Evolutionary conservation across 306 rosid genomes (phyloP).

Genomic region (Quercus agrifolia): DNA sequence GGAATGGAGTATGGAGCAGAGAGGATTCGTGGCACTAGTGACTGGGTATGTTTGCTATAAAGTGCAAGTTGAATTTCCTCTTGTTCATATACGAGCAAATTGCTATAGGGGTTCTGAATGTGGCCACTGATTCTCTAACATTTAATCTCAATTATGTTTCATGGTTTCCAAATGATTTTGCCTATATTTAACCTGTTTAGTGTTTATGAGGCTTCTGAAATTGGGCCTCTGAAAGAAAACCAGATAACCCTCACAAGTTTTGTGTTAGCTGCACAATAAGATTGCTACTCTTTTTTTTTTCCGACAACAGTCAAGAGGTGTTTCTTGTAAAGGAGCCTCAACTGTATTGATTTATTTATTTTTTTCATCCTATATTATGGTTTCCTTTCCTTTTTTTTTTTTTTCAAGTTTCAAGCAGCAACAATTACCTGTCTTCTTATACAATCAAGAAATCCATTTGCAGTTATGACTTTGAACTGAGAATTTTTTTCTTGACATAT

Average conservation of each 20-base stretch:
- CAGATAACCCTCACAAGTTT: neutral
- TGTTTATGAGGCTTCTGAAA: neutral
- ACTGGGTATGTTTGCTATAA: slow-evolving; percentile 62
- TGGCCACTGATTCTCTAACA: neutral
- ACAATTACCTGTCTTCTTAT: neutral
- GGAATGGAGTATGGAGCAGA: slow-evolving; percentile 79
- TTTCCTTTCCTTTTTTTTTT: neutral
- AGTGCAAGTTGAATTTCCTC: slow-evolving; percentile 9
- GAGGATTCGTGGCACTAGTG: slow-evolving; percentile 74
- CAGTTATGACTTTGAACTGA: slow-evolving; percentile 1
- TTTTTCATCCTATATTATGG: no score
- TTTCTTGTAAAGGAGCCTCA: neutral
- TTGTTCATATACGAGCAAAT: neutral
- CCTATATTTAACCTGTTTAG: neutral
- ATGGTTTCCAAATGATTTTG: neutral
- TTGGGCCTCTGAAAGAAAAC: neutral
- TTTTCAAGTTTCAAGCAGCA: neutral
- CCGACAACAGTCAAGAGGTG: neutral
- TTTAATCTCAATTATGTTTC: neutral
- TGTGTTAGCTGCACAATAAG: neutral
- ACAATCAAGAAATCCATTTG: neutral
- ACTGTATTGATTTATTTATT: neutral
- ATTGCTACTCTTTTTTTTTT: neutral
- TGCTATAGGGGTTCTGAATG: neutral
- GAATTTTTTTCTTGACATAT: slow-evolving; percentile 1